A percentile compares a stretch with the other conserved stretches of the same genome.
Evolutionary conservation across 306 rosid species (phyloP).

Genomic region (Rosa lucieae): DNA sequence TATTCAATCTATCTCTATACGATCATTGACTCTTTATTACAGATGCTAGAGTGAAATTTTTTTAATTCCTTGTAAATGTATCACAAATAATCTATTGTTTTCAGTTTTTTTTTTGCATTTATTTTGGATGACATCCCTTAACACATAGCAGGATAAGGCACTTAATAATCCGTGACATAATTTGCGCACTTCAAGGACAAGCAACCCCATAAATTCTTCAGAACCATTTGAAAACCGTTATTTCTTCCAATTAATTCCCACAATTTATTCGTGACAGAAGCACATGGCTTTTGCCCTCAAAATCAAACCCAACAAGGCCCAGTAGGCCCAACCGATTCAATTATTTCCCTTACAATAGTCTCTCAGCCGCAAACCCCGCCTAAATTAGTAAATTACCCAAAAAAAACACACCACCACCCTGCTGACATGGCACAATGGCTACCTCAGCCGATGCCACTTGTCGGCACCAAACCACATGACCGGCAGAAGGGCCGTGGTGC

Average conservation of each 20-base stretch:
- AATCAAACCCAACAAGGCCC: slow-evolving; percentile 43
- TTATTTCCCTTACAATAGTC: background rate
- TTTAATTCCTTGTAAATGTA: background rate
- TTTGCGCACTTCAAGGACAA: slow-evolving; percentile 17
- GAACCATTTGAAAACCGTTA: slow-evolving; percentile 10
- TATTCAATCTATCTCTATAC: background rate
- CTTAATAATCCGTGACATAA: slow-evolving; percentile 1
- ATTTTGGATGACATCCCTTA: background rate
- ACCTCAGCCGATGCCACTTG: slow-evolving; percentile 6
- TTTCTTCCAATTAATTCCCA: background rate
- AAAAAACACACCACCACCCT: slow-evolving; percentile 5
- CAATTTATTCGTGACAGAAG: slow-evolving; percentile 34
- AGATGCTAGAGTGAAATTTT: background rate
- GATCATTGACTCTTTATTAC: background rate
- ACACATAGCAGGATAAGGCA: background rate
- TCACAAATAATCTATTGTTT: background rate
- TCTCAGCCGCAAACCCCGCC: slow-evolving; percentile 46
- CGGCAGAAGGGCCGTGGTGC: slow-evolving; percentile 26
- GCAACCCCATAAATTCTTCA: slow-evolving; percentile 10
- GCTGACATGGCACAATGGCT: slow-evolving; percentile 47
- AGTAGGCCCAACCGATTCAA: slow-evolving; percentile 38
- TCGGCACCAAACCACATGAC: slow-evolving; percentile 26
- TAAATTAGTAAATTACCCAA: background rate
- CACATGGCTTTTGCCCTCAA: slow-evolving; percentile 55
- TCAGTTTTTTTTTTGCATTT: background rate